Conservation (phyloP, 768 basidiomycete species). For the Obba rivulosa region DNA sequence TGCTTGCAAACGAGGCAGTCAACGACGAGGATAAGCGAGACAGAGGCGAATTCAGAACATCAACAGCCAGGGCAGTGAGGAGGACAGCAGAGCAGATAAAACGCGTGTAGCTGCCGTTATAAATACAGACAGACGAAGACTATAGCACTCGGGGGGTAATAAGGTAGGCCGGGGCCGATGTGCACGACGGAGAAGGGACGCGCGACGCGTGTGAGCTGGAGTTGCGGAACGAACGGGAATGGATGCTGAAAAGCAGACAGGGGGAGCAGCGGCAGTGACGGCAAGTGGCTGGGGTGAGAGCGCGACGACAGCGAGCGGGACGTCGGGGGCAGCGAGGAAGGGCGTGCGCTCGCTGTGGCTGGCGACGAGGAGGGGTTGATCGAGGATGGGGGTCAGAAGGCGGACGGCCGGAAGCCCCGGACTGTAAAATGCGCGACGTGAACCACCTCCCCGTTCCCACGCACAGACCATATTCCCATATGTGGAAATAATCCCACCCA, state of each 20-base stretch:
- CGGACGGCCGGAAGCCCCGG: conserved; percentile 24
- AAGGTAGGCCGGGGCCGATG: conserved; percentile 24
- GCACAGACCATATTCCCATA: conserved; percentile 34
- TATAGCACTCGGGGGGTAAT: conserved; percentile 25
- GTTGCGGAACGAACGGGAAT: conserved; percentile 27
- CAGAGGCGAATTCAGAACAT: conserved; percentile 30
- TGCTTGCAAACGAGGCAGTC: conserved; percentile 7
- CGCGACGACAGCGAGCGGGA: conserved; percentile 31
- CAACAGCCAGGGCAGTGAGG: conserved; percentile 35
- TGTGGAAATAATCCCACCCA: conserved; percentile 9
- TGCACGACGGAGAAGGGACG: conserved; percentile 18
- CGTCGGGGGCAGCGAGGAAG: conserved; percentile 35
- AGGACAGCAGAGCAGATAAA: conserved; percentile 27
- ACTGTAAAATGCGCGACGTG: conserved; percentile 34
- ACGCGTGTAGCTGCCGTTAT: conserved; percentile 36
- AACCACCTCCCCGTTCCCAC: conserved; percentile 30
- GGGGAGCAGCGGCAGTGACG: conserved; percentile 14
- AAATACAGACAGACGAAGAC: conserved; percentile 35
- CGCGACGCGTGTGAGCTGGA: conserved; percentile 38
- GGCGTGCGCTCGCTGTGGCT: conserved; percentile 37
- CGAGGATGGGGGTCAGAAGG: conserved; percentile 33
- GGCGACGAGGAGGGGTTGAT: conserved; percentile 40
- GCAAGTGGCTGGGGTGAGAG: conserved; percentile 17
- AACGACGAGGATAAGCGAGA: conserved; percentile 14
- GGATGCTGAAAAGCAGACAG: conserved; percentile 10